Evolutionary conservation across 2,329 filamentous ascomycete genomes (phyloP).

Genomic region (Pezicula radicicola): DNA sequence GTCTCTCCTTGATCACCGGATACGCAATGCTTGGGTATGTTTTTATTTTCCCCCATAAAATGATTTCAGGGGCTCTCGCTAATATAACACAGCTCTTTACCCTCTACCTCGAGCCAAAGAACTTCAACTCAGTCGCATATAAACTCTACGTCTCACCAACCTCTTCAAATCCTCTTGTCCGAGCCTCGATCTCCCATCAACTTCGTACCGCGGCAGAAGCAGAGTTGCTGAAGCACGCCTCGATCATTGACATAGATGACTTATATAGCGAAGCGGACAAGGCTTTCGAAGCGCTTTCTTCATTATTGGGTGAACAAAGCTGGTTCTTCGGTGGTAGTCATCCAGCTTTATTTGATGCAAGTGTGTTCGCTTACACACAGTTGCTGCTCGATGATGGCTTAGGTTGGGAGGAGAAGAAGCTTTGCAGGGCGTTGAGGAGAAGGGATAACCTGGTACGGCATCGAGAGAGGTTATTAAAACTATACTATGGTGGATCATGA

Average conservation of each 20-base stretch:
- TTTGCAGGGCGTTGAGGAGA: constrained; percentile 53
- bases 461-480: constrained; percentile 50
- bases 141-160: constrained; percentile 71
- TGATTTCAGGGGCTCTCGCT: not conserved
- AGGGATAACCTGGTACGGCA: constrained; percentile 65
- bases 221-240: constrained; percentile 66
- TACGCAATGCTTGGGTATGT: constrained; percentile 83
- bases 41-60: not conserved
- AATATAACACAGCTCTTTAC: constrained; percentile 59
- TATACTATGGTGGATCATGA: constrained; percentile 25
- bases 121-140: constrained; percentile 62
- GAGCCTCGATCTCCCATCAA: constrained; percentile 58
- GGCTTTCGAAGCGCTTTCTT: constrained; percentile 60
- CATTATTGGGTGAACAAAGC: constrained; percentile 50
- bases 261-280: constrained; percentile 58
- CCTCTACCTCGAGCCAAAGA: constrained; percentile 72
- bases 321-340: constrained; percentile 55
- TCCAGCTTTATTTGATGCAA: constrained; percentile 81
- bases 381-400: constrained; percentile 63
- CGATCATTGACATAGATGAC: constrained; percentile 52
- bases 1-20: constrained; percentile 69
- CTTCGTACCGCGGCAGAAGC: constrained; percentile 70
- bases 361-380: constrained; percentile 86
- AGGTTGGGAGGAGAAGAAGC: constrained; percentile 58
- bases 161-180: constrained; percentile 59